Conservation (phyloP, 129 eudicot genomes). For the Artemisia argyi region DNA sequence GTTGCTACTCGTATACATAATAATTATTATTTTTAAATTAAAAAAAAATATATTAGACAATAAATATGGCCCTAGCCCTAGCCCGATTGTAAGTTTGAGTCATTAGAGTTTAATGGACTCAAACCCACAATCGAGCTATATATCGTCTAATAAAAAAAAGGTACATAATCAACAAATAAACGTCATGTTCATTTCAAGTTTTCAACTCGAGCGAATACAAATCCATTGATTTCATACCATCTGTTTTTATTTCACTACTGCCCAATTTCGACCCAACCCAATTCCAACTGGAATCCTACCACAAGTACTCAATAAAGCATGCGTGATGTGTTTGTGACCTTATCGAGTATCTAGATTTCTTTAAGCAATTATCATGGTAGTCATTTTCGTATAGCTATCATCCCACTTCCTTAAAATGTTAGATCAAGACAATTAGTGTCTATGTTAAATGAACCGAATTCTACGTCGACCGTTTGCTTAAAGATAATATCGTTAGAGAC, state of each 20-base stretch:
- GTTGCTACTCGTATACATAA: too few species aligned
- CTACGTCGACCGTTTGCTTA: neutral
- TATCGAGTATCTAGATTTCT: constrained; percentile 22
- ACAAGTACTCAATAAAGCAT: constrained; percentile 24
- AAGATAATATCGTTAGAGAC: constrained; percentile 13
- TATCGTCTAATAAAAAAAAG: too few species aligned
- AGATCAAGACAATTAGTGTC: constrained; percentile 26
- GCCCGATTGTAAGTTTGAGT: too few species aligned
- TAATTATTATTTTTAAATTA: too few species aligned
- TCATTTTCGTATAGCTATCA: constrained; percentile 33
- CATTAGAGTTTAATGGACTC: too few species aligned
- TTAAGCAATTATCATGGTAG: constrained; percentile 30
- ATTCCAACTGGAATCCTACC: constrained; percentile 25
- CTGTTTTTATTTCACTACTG: neutral
- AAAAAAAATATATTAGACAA: too few species aligned
- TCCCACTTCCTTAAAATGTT: constrained; percentile 24
- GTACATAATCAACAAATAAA: too few species aligned
- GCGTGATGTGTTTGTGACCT: constrained; percentile 31
- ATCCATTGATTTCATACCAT: too few species aligned
- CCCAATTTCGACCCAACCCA: neutral
- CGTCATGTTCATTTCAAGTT: too few species aligned
- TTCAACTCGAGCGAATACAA: too few species aligned
- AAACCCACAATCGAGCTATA: too few species aligned
- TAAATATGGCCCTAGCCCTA: too few species aligned
- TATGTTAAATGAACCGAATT: constrained; percentile 14